Conservation (phyloP, 345 rosid species). For the Murraya paniculata region DNA sequence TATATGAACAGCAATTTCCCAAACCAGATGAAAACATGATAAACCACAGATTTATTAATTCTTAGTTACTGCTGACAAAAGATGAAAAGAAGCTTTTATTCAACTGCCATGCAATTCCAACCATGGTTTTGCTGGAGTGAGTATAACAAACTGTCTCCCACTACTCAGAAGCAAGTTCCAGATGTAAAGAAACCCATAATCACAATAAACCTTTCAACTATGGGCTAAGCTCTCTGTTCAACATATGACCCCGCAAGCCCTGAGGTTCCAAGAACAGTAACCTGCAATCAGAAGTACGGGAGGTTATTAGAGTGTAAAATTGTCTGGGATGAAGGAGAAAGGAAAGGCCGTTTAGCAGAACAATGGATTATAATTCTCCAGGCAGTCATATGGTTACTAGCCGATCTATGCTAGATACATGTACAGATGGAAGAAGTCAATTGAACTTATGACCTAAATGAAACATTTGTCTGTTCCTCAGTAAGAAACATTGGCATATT, state of each 20-base stretch:
- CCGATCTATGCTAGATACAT: neutral
- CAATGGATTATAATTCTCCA: neutral
- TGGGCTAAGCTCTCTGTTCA: slow-evolving; percentile 63
- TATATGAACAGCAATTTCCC: neutral
- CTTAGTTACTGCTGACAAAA: slow-evolving; percentile 9
- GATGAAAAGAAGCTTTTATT: slow-evolving; percentile 21
- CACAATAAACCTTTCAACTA: neutral
- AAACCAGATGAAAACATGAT: neutral
- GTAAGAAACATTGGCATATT: neutral
- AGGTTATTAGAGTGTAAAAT: neutral
- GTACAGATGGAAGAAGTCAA: neutral
- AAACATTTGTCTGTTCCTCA: neutral
- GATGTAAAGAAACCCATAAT: neutral
- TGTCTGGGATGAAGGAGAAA: neutral
- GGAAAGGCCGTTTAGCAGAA: neutral
- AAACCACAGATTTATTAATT: neutral
- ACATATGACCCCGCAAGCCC: slow-evolving; percentile 91
- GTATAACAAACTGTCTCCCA: neutral
- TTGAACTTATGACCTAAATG: neutral
- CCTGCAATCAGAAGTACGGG: slow-evolving; percentile 38
- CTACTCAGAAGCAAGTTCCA: slow-evolving; percentile 1
- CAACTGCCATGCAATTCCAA: slow-evolving; percentile 15
- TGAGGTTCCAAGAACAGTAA: slow-evolving; percentile 85
- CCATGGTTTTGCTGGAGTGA: slow-evolving; percentile 9
- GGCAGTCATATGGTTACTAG: neutral